Evolutionary conservation across 441 rosid species (phyloP).

Genomic region (Croton setiger): DNA sequence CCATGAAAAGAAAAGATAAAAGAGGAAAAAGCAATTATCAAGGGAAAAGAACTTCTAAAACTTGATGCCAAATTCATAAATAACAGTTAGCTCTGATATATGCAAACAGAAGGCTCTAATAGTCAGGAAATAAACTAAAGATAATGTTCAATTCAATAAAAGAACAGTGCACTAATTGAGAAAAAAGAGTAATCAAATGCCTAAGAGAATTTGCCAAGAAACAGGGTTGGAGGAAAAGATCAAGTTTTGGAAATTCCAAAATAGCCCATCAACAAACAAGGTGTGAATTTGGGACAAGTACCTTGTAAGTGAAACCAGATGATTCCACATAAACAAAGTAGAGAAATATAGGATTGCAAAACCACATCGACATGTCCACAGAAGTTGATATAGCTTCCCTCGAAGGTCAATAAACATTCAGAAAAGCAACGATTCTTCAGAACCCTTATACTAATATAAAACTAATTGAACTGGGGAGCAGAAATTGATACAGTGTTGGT

Average conservation of each 20-base stretch:
- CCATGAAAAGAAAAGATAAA: conserved; percentile 16
- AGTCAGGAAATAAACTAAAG: background rate
- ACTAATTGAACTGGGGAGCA: too few relatives aligned
- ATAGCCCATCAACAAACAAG: too few relatives aligned
- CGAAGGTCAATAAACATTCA: too few relatives aligned
- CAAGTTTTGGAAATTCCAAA: background rate
- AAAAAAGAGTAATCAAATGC: background rate
- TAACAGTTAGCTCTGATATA: background rate
- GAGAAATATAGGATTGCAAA: too few relatives aligned
- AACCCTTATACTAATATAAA: too few relatives aligned
- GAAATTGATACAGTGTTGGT: background rate
- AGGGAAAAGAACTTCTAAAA: conserved; percentile 11
- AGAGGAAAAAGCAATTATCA: conserved; percentile 6
- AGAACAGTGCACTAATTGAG: background rate
- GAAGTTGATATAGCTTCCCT: too few relatives aligned
- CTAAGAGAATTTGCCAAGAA: background rate
- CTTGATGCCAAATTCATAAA: conserved; percentile 4
- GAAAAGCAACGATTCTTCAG: too few relatives aligned
- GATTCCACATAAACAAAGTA: too few relatives aligned
- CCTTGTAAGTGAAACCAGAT: too few relatives aligned
- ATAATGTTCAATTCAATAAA: background rate
- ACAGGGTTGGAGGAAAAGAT: background rate
- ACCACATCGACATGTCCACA: too few relatives aligned
- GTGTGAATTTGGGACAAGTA: too few relatives aligned
- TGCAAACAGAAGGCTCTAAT: background rate